Conservation (phyloP, 495 filamentous ascomycete genomes). For the Penicillium canariense region DNA sequence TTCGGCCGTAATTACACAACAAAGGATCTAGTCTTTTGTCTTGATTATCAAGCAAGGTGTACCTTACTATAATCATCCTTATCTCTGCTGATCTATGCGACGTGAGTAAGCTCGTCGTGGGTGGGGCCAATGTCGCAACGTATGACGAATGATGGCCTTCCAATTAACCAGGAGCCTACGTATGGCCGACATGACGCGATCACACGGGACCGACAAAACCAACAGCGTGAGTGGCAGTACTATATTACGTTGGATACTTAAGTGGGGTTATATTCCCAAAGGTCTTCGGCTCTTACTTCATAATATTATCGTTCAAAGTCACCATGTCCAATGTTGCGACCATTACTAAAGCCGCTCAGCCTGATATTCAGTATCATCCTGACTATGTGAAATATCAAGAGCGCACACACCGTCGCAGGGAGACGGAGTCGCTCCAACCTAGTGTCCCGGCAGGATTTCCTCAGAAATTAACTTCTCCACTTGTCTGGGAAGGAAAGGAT, state of each 20-base stretch:
- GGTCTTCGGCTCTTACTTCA: background rate
- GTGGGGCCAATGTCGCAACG: conserved; percentile 21
- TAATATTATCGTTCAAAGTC: background rate
- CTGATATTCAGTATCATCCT: conserved; percentile 58
- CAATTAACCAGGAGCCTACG: conserved; percentile 2
- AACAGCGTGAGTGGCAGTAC: background rate
- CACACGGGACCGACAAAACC: background rate
- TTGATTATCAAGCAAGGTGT: background rate
- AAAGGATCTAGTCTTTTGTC: background rate
- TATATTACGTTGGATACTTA: background rate
- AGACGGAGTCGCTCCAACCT: conserved; percentile 38
- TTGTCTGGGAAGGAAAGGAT: conserved; percentile 59
- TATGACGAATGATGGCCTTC: conserved; percentile 1
- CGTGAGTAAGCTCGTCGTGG: conserved; percentile 3
- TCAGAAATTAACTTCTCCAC: conserved; percentile 38
- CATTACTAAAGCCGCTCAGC: conserved; percentile 31
- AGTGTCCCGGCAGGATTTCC: conserved; percentile 53
- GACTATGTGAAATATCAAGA: conserved; percentile 55
- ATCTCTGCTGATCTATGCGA: conserved; percentile 1
- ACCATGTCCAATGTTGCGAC: conserved; percentile 30
- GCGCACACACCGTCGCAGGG: conserved; percentile 45
- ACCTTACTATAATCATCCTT: background rate
- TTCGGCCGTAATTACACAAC: background rate
- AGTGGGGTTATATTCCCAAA: background rate
- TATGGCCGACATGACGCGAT: conserved; percentile 13